These are phyloP conservation scores for Theobroma cacao DNA, from an alignment of 345 rosid genomes.

Conservation along the genomic window DNA sequence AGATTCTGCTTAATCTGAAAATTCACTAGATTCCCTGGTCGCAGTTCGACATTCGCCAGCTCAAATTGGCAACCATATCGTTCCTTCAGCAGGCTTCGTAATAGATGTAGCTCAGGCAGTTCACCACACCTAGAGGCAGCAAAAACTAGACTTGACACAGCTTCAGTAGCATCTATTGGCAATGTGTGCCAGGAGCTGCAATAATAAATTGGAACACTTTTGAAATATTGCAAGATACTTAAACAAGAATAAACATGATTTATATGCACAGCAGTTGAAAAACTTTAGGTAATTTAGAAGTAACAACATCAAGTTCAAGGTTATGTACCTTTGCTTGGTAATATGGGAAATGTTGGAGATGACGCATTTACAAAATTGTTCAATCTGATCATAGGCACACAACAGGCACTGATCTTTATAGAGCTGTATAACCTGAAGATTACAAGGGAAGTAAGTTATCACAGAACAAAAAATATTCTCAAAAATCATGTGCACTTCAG, in stretches of 20 bases:
- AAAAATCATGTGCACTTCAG: background rate
- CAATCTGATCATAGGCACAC: constrained; percentile 35
- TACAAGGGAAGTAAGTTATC: background rate
- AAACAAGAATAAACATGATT: background rate
- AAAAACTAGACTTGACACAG: constrained; percentile 35
- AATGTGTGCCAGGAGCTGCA: constrained; percentile 18
- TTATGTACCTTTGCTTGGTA: constrained; percentile 9
- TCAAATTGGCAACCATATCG: constrained; percentile 33
- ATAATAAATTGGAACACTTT: background rate
- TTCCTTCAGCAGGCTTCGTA: constrained; percentile 25
- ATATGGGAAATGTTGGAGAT: constrained; percentile 11
- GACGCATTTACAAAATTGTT: constrained; percentile 27
- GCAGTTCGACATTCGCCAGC: constrained; percentile 25
- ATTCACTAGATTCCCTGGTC: constrained; percentile 17
- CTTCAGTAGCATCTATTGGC: constrained; percentile 28
- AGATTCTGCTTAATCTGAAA: constrained; percentile 16
- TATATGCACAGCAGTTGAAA: too few relatives aligned
- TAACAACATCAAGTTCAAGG: background rate
- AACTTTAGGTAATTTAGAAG: background rate
- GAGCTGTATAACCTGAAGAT: constrained; percentile 24
- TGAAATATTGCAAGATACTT: too few relatives aligned
- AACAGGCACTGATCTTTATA: constrained; percentile 31
- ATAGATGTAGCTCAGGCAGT: constrained; percentile 25
- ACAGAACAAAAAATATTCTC: background rate
- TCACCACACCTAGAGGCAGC: constrained; percentile 49